Conservation (phyloP, 1,284 basidiomycete species). For the Ceraceosorus bombacis region DNA sequence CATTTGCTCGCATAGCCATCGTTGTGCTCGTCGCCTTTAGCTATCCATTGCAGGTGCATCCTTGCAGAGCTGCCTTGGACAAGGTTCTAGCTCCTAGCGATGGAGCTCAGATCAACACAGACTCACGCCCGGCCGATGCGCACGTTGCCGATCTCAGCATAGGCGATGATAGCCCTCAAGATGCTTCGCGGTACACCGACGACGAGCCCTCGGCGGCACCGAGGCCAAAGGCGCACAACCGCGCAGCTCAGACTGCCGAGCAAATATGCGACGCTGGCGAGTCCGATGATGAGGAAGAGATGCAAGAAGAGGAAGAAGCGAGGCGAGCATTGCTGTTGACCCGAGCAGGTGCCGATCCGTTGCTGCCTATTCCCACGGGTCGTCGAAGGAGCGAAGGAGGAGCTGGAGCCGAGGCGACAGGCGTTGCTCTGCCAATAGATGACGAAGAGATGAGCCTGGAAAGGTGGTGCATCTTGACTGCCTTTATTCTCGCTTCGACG, state of each 20-base stretch:
- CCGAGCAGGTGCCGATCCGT: too few relatives aligned
- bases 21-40: constrained; percentile 61
- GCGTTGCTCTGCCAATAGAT: too few relatives aligned
- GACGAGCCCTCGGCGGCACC: background rate
- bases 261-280: constrained; percentile 25
- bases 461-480: constrained; percentile 32
- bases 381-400: too few relatives aligned
- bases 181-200: too few relatives aligned
- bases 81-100: too few relatives aligned
- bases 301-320: too few relatives aligned
- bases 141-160: constrained; percentile 9
- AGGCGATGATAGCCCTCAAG: too few relatives aligned
- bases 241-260: constrained; percentile 12
- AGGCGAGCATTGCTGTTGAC: too few relatives aligned
- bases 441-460: constrained; percentile 13
- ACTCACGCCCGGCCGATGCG: too few relatives aligned
- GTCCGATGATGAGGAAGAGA: constrained; percentile 6
- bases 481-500: constrained; percentile 31
- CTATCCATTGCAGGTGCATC: constrained; percentile 62
- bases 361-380: too few relatives aligned
- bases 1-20: constrained; percentile 85
- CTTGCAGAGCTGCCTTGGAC: constrained; percentile 84
- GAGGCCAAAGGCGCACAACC: constrained; percentile 7
- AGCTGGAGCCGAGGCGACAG: too few relatives aligned
- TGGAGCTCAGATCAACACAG: too few relatives aligned